Base-by-base conservation (phyloP, 352 stramenopile genomes). In the Phytophthora pisi region DNA sequence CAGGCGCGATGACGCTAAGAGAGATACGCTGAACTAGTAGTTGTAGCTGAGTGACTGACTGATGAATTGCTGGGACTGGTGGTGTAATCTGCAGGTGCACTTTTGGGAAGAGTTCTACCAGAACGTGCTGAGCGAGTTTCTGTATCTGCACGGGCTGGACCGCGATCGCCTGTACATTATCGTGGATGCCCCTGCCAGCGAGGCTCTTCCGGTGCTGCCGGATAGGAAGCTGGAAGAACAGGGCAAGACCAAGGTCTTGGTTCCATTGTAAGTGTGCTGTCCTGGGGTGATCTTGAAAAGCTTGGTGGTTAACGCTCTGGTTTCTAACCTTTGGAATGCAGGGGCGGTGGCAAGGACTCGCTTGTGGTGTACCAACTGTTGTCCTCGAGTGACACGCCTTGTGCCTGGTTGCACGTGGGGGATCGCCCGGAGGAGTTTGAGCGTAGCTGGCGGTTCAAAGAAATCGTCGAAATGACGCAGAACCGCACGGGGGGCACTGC, bases 31-130 rank as follows among this genome's bases (percentile, higher is more conserved):
- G 20, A 6, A 18, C 7, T 18, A 20, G 16, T 51, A 42, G n/a
- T 2, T 46, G 24, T 52, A 28, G 2, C n/a, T 28, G 3, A 5
- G 55, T 40, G 42, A 43, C 50, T 40, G 42, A 43, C 50, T 61
- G 23, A 57, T 28, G 36, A 38, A 24, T 6, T 50, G 7, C 18
- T 31, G 18, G 8, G 15, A 16, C 45, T 51, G 45, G 45, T 42
- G 23, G 31, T 47, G 40, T n/a, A 47, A 47, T 30, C 8, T 62
- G 34, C 45, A 78, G 70, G 66, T 75, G 42, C 50, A 64, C 13
- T 78, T 81, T 45, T 81, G 70, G 73, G 70, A 77, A 18, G 67
- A 78, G 58, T 77, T 78, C 52, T 81, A 81, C 51, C 73, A 81
- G 54, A 67, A 78, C 43, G 73, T 81, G 26, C 46, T 81, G 47